These are phyloP conservation scores for Cytidiella melzeri DNA, from an alignment of 768 basidiomycete genomes.

Conservation along the genomic window DNA sequence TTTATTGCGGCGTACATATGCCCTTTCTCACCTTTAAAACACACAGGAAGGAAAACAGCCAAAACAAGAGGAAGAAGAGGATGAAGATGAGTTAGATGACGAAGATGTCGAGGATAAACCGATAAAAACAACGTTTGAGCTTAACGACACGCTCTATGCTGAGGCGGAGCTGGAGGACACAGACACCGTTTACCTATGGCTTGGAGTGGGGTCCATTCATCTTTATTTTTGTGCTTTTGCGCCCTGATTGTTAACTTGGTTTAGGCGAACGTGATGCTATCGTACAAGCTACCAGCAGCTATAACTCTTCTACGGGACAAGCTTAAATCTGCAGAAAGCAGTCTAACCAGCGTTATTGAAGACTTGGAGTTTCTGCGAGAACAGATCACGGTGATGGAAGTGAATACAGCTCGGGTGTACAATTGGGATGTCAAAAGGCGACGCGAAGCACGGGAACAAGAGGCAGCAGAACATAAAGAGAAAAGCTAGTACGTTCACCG, in stretches of 20 bases:
- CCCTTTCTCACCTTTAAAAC: not conserved
- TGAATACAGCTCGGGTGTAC: constrained; percentile 90
- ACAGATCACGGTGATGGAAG: constrained; percentile 95
- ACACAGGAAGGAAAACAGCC: constrained; percentile 61
- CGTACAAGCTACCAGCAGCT: constrained; percentile 81
- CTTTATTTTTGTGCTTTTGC: not conserved
- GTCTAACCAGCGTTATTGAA: constrained; percentile 64
- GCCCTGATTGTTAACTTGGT: not conserved
- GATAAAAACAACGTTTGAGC: constrained; percentile 83
- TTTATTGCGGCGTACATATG: not conserved
- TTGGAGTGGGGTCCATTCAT: constrained; percentile 61
- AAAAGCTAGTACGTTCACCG: constrained; percentile 5
- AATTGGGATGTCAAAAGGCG: constrained; percentile 93
- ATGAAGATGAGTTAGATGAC: constrained; percentile 44
- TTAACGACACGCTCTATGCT: constrained; percentile 93
- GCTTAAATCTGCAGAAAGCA: constrained; percentile 61
- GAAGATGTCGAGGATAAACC: constrained; percentile 45
- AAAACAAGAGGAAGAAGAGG: constrained; percentile 36
- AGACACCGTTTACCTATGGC: constrained; percentile 91
- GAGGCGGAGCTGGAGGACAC: constrained; percentile 85
- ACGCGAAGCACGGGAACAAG: constrained; percentile 46
- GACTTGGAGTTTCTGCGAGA: constrained; percentile 92
- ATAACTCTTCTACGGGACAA: constrained; percentile 69
- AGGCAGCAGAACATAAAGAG: constrained; percentile 21
- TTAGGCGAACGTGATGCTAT: constrained; percentile 97